Base-by-base conservation (phyloP, 495 filamentous ascomycete species). In the Penicillium maclennaniae region DNA sequence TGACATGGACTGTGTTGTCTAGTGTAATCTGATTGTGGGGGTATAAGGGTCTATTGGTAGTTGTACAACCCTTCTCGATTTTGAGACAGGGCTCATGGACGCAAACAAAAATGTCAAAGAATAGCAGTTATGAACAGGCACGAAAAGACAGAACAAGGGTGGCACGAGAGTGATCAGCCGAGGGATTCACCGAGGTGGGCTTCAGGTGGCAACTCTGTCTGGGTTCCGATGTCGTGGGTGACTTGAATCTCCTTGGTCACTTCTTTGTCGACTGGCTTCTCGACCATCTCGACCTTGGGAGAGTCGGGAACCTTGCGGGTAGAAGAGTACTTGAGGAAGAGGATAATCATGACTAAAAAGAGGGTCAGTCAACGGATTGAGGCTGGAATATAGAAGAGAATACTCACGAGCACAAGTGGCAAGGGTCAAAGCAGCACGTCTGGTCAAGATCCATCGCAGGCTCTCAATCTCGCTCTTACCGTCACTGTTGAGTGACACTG, bases 381-480 rank as follows among this genome's bases (percentile, higher is more conserved):
- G 10, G 4, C 14, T 10, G 15, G 8, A 4, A 25, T 15, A 3
- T 39, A 15, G 14, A 25, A 12, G 15, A 7, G 12, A 48, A 27
- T 21, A 66, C 72, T 64, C 62, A 76, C 63, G 69, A 15, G 69
- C 73, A 67, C 67, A 72, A 9, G 54, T 71, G 23, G 63, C 80
- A 60, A 98, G 86, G 3, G 91, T 89, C 55, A 92, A 74, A 6
- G 89, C 90, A 17, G 92, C 90, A 34, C 92, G 79, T 43, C 92
- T 75, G 8, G 95, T 96, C 20, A 97, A 72, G 41, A 96, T 83
- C 92, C 92, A 97, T 47, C 93, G 74, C 34, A 99, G 61, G 2
- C 86, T 87, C 68, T 99, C 93, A 41, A 97, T 89, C 59, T 97
- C 89, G 23, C 86, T 91, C 63, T 89, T 91, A 15, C 85, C 77